These are phyloP conservation scores for Neurospora tetrasperma DNA, from an alignment of 495 filamentous ascomycete species.

Conservation along the genomic window DNA sequence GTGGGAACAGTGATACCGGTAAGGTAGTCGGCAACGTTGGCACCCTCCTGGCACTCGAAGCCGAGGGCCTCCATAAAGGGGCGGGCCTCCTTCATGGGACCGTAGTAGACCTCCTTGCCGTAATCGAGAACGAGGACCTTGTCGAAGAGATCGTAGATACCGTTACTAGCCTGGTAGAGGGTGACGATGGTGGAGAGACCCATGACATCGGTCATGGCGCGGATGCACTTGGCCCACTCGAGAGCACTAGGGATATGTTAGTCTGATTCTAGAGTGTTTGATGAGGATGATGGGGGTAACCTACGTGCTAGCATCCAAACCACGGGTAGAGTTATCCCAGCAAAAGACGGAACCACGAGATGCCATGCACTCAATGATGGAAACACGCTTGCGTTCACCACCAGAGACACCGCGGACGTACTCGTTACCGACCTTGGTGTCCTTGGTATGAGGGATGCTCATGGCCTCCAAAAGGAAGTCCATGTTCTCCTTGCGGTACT, in stretches of 20 bases:
- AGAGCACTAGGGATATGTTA: constrained; percentile 29
- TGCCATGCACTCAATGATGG: constrained; percentile 35
- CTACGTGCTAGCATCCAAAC: constrained; percentile 32
- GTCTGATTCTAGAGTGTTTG: too few species aligned
- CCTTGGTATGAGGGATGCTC: constrained; percentile 65
- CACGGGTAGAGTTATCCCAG: constrained; percentile 45
- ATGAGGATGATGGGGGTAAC: background rate
- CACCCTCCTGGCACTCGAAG: constrained; percentile 37
- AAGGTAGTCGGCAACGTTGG: constrained; percentile 53
- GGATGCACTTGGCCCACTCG: constrained; percentile 35
- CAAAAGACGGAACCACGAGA: constrained; percentile 27
- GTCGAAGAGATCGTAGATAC: constrained; percentile 54
- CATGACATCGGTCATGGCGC: constrained; percentile 43
- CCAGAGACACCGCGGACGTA: constrained; percentile 62
- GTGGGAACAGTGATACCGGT: constrained; percentile 30
- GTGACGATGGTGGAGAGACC: constrained; percentile 50
- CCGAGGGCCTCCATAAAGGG: constrained; percentile 46
- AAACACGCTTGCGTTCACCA: constrained; percentile 47
- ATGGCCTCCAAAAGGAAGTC: constrained; percentile 21
- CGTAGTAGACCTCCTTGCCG: constrained; percentile 55
- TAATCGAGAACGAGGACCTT: constrained; percentile 53
- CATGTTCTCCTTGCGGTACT: constrained; percentile 11
- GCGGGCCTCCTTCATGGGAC: constrained; percentile 40
- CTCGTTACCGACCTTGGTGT: constrained; percentile 73
- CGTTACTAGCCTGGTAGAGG: constrained; percentile 64